Evolutionary conservation across 2,329 filamentous ascomycete species (phyloP).

Genomic region (Penicillium olsonii): DNA sequence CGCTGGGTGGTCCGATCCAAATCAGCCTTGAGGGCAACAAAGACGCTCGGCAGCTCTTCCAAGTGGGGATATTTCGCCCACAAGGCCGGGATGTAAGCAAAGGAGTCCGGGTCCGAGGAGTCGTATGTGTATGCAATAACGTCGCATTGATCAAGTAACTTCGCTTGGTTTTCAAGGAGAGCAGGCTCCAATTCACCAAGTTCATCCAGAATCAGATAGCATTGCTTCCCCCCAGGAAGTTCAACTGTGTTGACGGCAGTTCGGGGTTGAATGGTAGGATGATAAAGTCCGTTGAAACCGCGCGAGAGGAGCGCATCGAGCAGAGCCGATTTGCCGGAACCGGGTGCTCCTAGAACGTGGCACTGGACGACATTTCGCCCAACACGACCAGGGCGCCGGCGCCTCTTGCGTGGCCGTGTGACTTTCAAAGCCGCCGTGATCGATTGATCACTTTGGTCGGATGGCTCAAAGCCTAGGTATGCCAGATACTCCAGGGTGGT

Average conservation of each 20-base stretch:
- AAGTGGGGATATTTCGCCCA: slow-evolving; percentile 78
- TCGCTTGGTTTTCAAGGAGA: slow-evolving; percentile 86
- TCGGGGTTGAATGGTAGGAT: slow-evolving; percentile 91
- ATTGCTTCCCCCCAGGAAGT: slow-evolving; percentile 91
- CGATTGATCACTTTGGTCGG: slow-evolving; percentile 68
- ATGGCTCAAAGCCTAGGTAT: slow-evolving; percentile 89
- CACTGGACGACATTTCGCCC: slow-evolving; percentile 94
- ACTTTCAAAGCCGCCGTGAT: slow-evolving; percentile 86
- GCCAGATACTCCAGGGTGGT: slow-evolving; percentile 95
- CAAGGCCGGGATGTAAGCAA: slow-evolving; percentile 83
- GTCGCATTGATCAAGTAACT: slow-evolving; percentile 83
- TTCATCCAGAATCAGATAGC: slow-evolving; percentile 93
- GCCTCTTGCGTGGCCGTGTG: slow-evolving; percentile 85
- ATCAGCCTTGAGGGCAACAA: slow-evolving; percentile 92
- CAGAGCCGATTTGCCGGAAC: slow-evolving; percentile 86
- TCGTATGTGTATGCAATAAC: slow-evolving; percentile 95
- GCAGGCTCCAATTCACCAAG: slow-evolving; percentile 94
- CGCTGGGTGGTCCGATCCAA: slow-evolving; percentile 96
- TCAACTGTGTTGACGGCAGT: slow-evolving; percentile 96
- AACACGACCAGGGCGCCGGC: slow-evolving; percentile 77
- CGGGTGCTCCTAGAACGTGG: slow-evolving; percentile 83
- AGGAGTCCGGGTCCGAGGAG: slow-evolving; percentile 94
- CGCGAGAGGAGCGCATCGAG: slow-evolving; percentile 89
- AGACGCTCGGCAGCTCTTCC: slow-evolving; percentile 86
- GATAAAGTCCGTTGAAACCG: slow-evolving; percentile 79